Evolutionary conservation across 768 basidiomycete species (phyloP).

Genomic region (Tulasnella sp.): DNA sequence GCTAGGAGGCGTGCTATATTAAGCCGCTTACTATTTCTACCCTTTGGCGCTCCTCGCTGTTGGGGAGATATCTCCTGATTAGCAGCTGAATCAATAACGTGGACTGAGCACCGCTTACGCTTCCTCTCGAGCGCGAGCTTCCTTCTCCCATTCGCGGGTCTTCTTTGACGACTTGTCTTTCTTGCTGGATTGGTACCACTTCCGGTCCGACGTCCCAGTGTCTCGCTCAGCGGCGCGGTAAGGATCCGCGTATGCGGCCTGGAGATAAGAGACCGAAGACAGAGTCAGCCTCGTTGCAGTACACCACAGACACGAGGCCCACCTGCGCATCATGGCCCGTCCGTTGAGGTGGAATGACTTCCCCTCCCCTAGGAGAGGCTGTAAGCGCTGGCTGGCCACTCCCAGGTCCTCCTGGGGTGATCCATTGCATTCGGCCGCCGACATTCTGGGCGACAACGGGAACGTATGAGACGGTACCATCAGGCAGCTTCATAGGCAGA

Average conservation of each 20-base stretch:
- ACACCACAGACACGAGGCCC: background rate
- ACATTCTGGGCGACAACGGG: conserved; percentile 14
- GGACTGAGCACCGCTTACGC: conserved; percentile 28
- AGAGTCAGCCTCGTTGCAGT: background rate
- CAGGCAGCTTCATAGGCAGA: background rate
- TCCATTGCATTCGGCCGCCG: conserved; percentile 13
- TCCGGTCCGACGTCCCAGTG: background rate
- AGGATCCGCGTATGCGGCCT: background rate
- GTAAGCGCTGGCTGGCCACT: background rate
- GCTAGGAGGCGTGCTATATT: background rate
- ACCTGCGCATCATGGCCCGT: conserved; percentile 6
- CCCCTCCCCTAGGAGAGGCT: background rate
- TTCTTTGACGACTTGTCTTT: conserved; percentile 23
- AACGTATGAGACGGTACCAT: background rate
- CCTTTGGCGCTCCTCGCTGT: conserved; percentile 10
- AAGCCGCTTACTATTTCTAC: background rate
- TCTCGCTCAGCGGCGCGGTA: background rate
- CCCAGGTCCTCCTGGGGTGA: background rate
- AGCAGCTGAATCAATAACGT: conserved; percentile 21
- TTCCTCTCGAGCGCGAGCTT: conserved; percentile 24
- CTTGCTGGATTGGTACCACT: conserved; percentile 10
- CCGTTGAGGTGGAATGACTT: background rate
- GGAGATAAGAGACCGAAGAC: background rate
- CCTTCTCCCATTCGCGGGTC: conserved; percentile 5
- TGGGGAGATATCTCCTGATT: background rate